Base-by-base conservation (phyloP, 2,329 filamentous ascomycete species). In the Curvularia lunata region DNA sequence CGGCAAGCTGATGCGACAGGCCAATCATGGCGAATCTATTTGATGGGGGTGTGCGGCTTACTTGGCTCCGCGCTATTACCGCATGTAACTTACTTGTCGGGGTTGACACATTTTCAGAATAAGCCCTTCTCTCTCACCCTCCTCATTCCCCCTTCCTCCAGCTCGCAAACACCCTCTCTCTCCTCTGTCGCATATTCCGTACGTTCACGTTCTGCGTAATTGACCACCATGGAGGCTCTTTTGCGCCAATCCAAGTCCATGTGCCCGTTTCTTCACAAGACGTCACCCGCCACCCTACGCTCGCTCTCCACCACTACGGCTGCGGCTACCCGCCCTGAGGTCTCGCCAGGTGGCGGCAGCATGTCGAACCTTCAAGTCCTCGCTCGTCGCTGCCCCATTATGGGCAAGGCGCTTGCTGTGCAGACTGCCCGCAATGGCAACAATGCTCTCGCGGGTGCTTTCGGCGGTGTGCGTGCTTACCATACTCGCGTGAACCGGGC, bases 351-450 rank as follows among this genome's bases (percentile, higher is more conserved):
- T 72, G 94, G 93, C 67, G 92, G 93, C 72, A 92, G 91, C 79
- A 97, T 98, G 87, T 97, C 92, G 74, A 98, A 97, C 81, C 85
- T 99, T 72, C 95, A 98, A 83, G 87, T 95, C 68, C 88, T 96
- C 74, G 95, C 92, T 72, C 89, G 92, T 75, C 92, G 94, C 78
- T 99, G 95, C 85, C 95, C 95, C 58, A 90, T 99, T 79, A 99
- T 99, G 95, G 94, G 93, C 78, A 96, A 97, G 85, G 95, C 95
- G 41, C 86, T 99, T 77, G 91, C 92, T 61, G 89, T 97, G 38
- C 94, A 97, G 84, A 81, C 80, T 59, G 79, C 81, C 57, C 83
- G 82, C 71, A 77, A 78, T 60, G 76, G 75, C 66, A 80, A 80
- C 68, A 75, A 73, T 62, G 75, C 77, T 30, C 75, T 83, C 19